phyloP scores from a whole-genome alignment of 345 rosid species.

The Schrenkiella parvula region DNA sequence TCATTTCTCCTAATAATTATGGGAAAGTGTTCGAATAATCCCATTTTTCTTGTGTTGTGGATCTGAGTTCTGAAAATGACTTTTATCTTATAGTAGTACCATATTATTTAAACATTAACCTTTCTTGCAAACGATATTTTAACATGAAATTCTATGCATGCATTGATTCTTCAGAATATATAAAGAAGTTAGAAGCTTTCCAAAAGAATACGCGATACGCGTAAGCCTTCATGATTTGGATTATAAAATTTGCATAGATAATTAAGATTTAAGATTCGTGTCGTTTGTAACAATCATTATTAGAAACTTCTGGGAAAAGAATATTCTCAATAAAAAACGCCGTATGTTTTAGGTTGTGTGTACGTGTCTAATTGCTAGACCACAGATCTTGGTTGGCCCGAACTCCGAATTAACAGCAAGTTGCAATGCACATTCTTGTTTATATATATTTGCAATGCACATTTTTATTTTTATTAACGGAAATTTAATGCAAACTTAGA shows the following conservation, averaged over 20 bases:
- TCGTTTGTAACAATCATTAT: neutral
- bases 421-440: neutral
- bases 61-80: slow-evolving; percentile 9
- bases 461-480: neutral
- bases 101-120: neutral
- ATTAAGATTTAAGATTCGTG: neutral
- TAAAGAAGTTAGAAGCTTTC: slow-evolving; percentile 2
- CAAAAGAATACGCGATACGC: neutral
- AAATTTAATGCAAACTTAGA: too few species aligned
- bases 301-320: neutral
- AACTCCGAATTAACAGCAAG: neutral
- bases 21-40: neutral
- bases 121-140: neutral
- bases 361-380: neutral
- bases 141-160: neutral
- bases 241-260: neutral
- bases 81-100: neutral
- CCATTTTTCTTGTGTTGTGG: neutral
- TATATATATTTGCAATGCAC: neutral
- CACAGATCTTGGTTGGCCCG: neutral
- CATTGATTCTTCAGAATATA: slow-evolving; percentile 21
- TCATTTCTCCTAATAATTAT: neutral
- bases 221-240: neutral
- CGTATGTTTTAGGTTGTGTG: neutral
- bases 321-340: neutral